Base-by-base conservation (phyloP, 352 stramenopile genomes). In the Globisporangium spiculum region DNA sequence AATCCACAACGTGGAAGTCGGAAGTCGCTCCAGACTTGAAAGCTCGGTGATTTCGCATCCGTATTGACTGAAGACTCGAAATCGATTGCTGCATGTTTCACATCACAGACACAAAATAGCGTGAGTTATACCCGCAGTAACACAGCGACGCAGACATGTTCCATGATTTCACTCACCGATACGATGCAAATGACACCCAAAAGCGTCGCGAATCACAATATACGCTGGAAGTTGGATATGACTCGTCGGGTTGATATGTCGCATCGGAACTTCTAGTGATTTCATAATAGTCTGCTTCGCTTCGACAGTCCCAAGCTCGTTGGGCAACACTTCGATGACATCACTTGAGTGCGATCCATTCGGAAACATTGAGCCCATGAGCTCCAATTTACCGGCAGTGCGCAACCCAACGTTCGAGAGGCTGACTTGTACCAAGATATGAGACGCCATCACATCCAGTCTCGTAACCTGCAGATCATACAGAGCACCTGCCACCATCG, bases 151-250 rank as follows among this genome's bases (percentile, higher is more conserved):
- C n/a, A 59, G 36, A 18, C 46, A 34, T 12, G 56, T 36, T 9
- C 7, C 36, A 60, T 22, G 14, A 67, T 18, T 27, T 8, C 22
- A 80, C 82, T 60, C 78, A 89, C 81, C 81, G 46, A 88, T 69
- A 62, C 83, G 83, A 60, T 82, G 81, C 36, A 89, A 62, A n/a
- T 83, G 72, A n/a, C 83, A 91, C 16, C 78, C 79, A n/a, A 77
- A 68, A 0, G 54, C 16, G 63, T 91, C 83, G 6, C 80, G 74
- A 24, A 91, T 59, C 34, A 89, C 60, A 3, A 89, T 56, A 56
- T 84, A 89, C 27, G 86, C 57, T 14, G 68, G 68, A 32, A 68
- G 26, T 53, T 80, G 69, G 18, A 65, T 32, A 38, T 57, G 54
- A 27, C 0, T 60, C 26, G 10, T 9, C 14, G 61, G 26, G 2